Evolutionary conservation across 345 rosid genomes (phyloP).

Genomic region (Rubroshorea leprosula): DNA sequence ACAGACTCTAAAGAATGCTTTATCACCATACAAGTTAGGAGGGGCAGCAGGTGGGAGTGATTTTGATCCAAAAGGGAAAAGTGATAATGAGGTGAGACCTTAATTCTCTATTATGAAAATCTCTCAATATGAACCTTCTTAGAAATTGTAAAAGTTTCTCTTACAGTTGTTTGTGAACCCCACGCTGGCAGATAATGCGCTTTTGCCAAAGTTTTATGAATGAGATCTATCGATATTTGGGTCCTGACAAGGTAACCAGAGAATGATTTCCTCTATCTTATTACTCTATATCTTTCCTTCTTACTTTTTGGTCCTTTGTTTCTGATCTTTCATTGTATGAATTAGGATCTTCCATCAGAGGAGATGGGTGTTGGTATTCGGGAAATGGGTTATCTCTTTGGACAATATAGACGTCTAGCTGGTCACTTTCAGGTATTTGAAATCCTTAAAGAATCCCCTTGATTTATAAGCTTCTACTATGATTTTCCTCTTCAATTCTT

Average conservation of each 20-base stretch:
- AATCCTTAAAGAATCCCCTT: slow-evolving; percentile 12
- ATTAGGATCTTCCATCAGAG: slow-evolving; percentile 94
- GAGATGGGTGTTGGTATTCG: slow-evolving; percentile 98
- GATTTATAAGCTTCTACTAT: neutral
- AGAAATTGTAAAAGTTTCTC: slow-evolving; percentile 22
- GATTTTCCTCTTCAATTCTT: slow-evolving; percentile 2
- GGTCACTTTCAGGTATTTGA: slow-evolving; percentile 90
- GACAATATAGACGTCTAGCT: slow-evolving; percentile 92
- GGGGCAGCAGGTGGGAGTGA: slow-evolving; percentile 99
- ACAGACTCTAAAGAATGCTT: slow-evolving; percentile 92
- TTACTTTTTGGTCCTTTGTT: neutral
- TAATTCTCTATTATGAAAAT: slow-evolving; percentile 13
- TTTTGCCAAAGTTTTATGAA: slow-evolving; percentile 99
- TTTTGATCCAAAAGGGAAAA: slow-evolving; percentile 98
- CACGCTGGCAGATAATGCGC: slow-evolving; percentile 76
- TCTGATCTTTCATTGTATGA: slow-evolving; percentile 12
- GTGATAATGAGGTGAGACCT: slow-evolving; percentile 80
- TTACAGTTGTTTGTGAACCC: slow-evolving; percentile 28
- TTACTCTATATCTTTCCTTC: neutral
- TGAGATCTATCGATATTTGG: slow-evolving; percentile 85
- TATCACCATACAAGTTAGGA: slow-evolving; percentile 95
- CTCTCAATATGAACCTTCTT: slow-evolving; percentile 14
- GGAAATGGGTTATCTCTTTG: slow-evolving; percentile 97
- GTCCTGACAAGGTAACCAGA: slow-evolving; percentile 76
- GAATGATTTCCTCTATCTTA: neutral